Evolutionary conservation across 331 rosid genomes (phyloP), one percentile per base, ranked within the genome.

Genomic region (Rhamnella rubrinervis): DNA sequence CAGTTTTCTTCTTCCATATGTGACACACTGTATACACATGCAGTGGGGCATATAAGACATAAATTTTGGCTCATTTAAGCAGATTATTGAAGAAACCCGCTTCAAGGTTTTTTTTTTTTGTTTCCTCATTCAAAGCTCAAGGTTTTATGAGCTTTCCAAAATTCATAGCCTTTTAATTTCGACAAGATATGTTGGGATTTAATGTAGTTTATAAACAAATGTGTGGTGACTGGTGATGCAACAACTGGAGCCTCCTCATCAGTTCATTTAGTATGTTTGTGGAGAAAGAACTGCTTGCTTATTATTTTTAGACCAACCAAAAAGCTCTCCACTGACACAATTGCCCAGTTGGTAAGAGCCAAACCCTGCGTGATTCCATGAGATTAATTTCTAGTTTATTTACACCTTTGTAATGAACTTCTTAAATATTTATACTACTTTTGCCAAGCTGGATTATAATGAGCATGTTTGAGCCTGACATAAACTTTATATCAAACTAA

Each of bases 251-350:
- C 70, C 35, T 31, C 5, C 35, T 31, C 35, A 31, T 55, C 80
- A 75, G 85, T 83, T 85, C 90, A 81, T 72, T 86, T 74, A 86
- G 75, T 76, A 20, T 71, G 70, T 68, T 75, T 61, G 60, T 61
- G 53, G 39, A 52, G 74, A 31, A 4, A 31, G 4, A 5, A 31
- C 5, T 31, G 35, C 67, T 56, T 72, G 63, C 67, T 31, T 55
- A 61, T 71, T 71, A 47, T 58, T 16, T 23, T 53, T 31, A 62
- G 35, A 40, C 17, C 65, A 58, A 46, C 62, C 80, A 61, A 56
- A 28, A 28, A 51, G 59, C n/a, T 47, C 41, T 68, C 56, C 46
- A 25, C 55, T 65, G 65, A 66, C 23, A 61, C 49, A 4, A 61
- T 26, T 53, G 21, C 49, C 65, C 39, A 55, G 21, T 23, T 8